Conservation (phyloP, 2,329 filamentous ascomycete genomes). For the Clarireedia sp. region DNA sequence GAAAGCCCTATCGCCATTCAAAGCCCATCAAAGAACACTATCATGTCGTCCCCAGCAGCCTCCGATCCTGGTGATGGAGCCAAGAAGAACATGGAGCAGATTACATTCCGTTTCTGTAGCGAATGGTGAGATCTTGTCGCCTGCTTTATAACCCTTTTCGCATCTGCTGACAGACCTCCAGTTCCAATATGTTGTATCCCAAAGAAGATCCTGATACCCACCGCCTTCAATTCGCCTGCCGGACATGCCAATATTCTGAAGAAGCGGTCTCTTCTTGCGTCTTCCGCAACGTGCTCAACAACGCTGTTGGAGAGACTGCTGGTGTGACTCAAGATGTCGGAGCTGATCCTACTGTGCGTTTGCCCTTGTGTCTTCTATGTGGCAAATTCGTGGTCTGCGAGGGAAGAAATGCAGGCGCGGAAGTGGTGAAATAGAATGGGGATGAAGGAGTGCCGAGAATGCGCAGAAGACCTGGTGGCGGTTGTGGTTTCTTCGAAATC, state of each 20-base stretch:
- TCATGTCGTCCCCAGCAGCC: constrained; percentile 51
- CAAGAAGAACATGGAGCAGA: constrained; percentile 59
- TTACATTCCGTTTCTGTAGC: constrained; percentile 95
- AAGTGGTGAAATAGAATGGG: not conserved
- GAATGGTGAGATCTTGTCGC: constrained; percentile 59
- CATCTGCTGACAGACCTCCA: constrained; percentile 30
- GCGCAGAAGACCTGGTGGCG: not conserved
- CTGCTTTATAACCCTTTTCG: constrained; percentile 9
- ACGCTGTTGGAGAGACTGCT: constrained; percentile 85
- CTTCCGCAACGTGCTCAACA: constrained; percentile 90
- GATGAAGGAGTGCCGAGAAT: not conserved
- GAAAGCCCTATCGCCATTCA: not conserved
- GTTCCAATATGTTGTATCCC: constrained; percentile 95
- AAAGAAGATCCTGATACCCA: constrained; percentile 83
- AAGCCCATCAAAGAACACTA: constrained; percentile 1
- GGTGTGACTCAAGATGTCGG: constrained; percentile 96
- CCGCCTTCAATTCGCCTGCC: constrained; percentile 88
- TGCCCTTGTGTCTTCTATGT: constrained; percentile 40
- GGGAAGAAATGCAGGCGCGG: constrained; percentile 4
- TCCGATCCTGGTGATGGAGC: constrained; percentile 38
- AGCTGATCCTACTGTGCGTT: constrained; percentile 96
- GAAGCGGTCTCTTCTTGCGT: constrained; percentile 82
- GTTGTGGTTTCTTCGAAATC: constrained; percentile 8
- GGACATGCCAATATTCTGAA: constrained; percentile 88
- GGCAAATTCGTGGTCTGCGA: constrained; percentile 38